Conservation (phyloP, 257 asterid species). For the Buddleja alternifolia region DNA sequence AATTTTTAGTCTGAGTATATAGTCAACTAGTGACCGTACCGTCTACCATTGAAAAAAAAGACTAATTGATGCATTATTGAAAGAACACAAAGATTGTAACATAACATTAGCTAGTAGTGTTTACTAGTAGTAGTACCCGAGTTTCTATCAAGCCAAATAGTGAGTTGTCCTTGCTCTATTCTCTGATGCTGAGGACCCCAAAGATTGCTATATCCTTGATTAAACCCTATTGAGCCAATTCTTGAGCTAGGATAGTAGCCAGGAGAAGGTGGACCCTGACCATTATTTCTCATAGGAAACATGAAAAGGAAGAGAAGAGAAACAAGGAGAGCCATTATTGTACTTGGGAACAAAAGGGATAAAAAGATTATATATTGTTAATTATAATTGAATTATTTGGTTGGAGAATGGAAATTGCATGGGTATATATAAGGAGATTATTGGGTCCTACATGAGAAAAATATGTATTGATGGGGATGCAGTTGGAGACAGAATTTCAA, state of each 20-base stretch:
- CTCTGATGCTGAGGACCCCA: slow-evolving; percentile 95
- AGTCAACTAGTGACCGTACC: too few species aligned
- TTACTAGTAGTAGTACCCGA: slow-evolving; percentile 65
- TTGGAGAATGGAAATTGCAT: too few species aligned
- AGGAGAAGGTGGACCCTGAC: slow-evolving; percentile 77
- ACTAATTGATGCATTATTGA: too few species aligned
- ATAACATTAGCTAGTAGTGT: too few species aligned
- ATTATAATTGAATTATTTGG: too few species aligned
- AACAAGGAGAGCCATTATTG: slow-evolving; percentile 47
- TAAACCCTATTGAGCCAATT: slow-evolving; percentile 53
- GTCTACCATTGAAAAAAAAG: too few species aligned
- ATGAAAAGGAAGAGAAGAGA: slow-evolving; percentile 38
- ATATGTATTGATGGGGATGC: slow-evolving; percentile 31
- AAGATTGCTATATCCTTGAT: slow-evolving; percentile 57
- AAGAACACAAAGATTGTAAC: too few species aligned
- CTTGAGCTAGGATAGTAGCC: slow-evolving; percentile 78
- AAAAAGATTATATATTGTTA: not conserved
- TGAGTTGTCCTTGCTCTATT: slow-evolving; percentile 55
- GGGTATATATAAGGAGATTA: slow-evolving; percentile 50
- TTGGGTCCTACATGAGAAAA: slow-evolving; percentile 45
- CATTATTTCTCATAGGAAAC: slow-evolving; percentile 51
- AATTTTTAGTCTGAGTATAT: too few species aligned
- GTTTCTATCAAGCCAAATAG: slow-evolving; percentile 73
- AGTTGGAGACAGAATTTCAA: slow-evolving; percentile 44
- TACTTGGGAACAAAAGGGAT: not conserved